phyloP scores from a whole-genome alignment of 2,329 filamentous ascomycete species.

The Aureobasidium sp. region DNA sequence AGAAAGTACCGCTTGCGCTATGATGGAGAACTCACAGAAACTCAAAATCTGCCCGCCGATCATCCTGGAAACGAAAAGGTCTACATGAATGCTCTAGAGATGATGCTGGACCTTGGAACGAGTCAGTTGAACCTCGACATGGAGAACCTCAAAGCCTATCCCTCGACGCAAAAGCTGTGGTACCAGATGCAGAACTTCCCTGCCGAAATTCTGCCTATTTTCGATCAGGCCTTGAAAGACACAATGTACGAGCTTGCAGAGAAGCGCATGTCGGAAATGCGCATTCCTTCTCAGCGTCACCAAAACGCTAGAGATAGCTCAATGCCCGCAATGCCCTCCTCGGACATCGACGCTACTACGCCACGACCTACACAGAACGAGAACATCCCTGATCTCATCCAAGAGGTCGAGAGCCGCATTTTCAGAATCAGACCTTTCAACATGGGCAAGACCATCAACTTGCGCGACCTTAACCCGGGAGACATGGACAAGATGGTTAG shows the following conservation, averaged over 20 bases:
- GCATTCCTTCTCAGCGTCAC: constrained; percentile 41
- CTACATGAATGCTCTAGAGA: constrained; percentile 77
- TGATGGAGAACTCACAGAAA: constrained; percentile 69
- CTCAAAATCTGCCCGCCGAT: constrained; percentile 56
- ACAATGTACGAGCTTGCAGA: constrained; percentile 84
- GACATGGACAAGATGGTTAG: constrained; percentile 95
- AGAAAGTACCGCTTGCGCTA: constrained; percentile 89
- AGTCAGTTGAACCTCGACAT: constrained; percentile 82
- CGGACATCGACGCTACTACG: constrained; percentile 40
- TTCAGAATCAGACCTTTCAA: constrained; percentile 89
- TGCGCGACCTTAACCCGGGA: constrained; percentile 88
- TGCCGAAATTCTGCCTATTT: constrained; percentile 89
- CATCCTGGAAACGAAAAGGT: constrained; percentile 68
- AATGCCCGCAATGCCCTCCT: constrained; percentile 69
- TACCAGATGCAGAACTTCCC: constrained; percentile 92
- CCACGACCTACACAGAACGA: constrained; percentile 28
- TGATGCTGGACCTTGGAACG: constrained; percentile 81
- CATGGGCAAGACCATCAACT: constrained; percentile 75
- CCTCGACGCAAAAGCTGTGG: constrained; percentile 87
- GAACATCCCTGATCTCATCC: constrained; percentile 59
- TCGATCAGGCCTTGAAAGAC: constrained; percentile 93
- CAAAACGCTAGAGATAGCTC: constrained; percentile 50
- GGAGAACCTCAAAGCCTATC: constrained; percentile 83
- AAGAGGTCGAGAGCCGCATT: constrained; percentile 67
- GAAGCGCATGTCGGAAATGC: constrained; percentile 64